Conservation (phyloP, 495 filamentous ascomycete genomes). For the Alectoria sarmentosa region DNA sequence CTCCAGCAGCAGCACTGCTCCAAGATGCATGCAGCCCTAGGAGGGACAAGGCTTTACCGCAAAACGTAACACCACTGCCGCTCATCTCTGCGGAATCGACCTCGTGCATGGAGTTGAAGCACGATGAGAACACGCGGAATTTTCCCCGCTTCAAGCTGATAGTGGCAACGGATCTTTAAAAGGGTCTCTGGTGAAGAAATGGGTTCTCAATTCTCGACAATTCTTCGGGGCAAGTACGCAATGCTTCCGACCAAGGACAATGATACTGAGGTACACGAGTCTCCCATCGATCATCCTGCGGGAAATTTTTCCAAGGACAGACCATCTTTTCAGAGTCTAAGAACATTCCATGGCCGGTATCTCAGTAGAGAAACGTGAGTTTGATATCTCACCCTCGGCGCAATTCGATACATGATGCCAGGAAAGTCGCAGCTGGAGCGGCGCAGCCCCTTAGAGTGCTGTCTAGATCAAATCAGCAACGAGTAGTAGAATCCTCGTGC, state of each 20-base stretch:
- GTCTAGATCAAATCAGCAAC: neutral
- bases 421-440: neutral
- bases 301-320: neutral
- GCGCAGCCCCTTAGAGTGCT: neutral
- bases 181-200: neutral
- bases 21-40: neutral
- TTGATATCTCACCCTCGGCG: neutral
- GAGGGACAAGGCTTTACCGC: neutral
- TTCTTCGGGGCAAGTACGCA: slow-evolving; percentile 16
- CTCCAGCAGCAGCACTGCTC: neutral
- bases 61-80: neutral
- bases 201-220: neutral
- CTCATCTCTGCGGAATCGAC: neutral
- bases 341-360: slow-evolving; percentile 5
- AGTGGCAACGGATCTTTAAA: neutral
- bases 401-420: neutral
- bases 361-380: slow-evolving; percentile 15
- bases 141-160: slow-evolving; percentile 1
- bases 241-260: slow-evolving; percentile 24
- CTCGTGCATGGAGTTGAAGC: neutral
- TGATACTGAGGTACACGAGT: neutral
- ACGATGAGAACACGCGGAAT: neutral
- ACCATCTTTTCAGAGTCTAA: neutral
- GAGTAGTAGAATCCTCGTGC: neutral
- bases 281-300: neutral